These are phyloP conservation scores for Cytospora leucostoma DNA, from an alignment of 2,329 filamentous ascomycete genomes.

Conservation along the genomic window DNA sequence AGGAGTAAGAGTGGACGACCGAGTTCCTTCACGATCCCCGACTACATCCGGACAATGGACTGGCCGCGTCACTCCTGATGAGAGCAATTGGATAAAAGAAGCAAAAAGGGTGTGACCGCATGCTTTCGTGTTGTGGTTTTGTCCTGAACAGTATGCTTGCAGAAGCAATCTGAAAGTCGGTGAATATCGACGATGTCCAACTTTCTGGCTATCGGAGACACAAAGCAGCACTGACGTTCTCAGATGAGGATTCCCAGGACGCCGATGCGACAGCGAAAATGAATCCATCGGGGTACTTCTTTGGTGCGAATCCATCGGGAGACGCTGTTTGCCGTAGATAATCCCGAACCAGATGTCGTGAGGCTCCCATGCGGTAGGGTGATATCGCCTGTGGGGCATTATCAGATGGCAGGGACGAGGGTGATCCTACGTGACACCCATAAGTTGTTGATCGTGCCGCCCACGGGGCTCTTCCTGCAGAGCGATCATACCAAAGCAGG, in stretches of 20 bases:
- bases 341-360: not conserved
- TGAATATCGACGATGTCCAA: not conserved
- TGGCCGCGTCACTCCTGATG: not conserved
- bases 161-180: slow-evolving; percentile 12
- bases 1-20: not conserved
- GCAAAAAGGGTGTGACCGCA: not conserved
- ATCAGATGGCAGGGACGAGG: slow-evolving; percentile 15
- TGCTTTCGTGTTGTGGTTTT: not conserved
- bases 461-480: slow-evolving; percentile 2
- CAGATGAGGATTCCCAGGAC: not conserved
- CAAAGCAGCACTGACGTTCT: not conserved
- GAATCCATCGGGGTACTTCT: not conserved
- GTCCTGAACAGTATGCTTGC: slow-evolving; percentile 4
- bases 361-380: slow-evolving; percentile 13
- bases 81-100: not conserved
- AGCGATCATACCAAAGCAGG: not conserved
- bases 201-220: slow-evolving; percentile 8
- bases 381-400: slow-evolving; percentile 19
- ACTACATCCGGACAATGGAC: not conserved
- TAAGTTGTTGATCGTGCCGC: slow-evolving; percentile 2
- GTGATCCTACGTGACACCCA: slow-evolving; percentile 2
- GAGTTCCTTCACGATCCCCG: not conserved
- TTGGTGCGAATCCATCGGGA: not conserved
- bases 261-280: not conserved
- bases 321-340: not conserved